Evolutionary conservation across 176 grass and related monocot genomes (phyloP).

Genomic region (Eremochloa ophiuroides): DNA sequence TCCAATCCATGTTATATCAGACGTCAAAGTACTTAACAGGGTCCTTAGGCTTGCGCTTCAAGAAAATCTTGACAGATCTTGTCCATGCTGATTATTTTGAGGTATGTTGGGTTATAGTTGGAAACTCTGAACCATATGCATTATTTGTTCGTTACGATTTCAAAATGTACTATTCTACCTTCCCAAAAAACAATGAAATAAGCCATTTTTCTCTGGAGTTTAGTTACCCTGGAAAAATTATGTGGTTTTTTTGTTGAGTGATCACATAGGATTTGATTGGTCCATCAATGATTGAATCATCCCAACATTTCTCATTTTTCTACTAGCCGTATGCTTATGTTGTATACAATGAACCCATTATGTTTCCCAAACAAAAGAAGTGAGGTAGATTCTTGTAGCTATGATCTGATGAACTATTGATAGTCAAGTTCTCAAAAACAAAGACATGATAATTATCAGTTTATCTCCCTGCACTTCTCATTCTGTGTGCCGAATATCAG

Average conservation of each 20-base stretch:
- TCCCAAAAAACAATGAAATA: background rate
- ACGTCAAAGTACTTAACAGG: slow-evolving; percentile 92
- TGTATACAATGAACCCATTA: no score
- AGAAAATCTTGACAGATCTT: slow-evolving; percentile 93
- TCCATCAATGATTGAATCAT: background rate
- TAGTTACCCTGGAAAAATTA: background rate
- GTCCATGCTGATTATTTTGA: slow-evolving; percentile 96
- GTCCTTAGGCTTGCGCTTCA: slow-evolving; percentile 77
- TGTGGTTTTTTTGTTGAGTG: background rate
- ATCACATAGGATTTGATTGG: background rate
- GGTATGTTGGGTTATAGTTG: slow-evolving; percentile 41
- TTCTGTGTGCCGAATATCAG: background rate
- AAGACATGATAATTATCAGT: background rate
- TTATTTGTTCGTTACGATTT: background rate
- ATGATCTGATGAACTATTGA: background rate
- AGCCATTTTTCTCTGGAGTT: background rate
- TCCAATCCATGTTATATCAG: slow-evolving; percentile 77
- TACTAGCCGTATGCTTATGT: background rate
- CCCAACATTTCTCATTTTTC: background rate
- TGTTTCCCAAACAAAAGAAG: background rate
- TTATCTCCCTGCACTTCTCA: background rate
- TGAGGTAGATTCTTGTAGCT: background rate
- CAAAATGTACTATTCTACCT: background rate
- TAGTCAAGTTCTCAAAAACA: background rate
- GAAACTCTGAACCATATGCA: background rate